Evolutionary conservation across 2,329 filamentous ascomycete species (phyloP).

Genomic region (Atkinsonella hypoxylon): DNA sequence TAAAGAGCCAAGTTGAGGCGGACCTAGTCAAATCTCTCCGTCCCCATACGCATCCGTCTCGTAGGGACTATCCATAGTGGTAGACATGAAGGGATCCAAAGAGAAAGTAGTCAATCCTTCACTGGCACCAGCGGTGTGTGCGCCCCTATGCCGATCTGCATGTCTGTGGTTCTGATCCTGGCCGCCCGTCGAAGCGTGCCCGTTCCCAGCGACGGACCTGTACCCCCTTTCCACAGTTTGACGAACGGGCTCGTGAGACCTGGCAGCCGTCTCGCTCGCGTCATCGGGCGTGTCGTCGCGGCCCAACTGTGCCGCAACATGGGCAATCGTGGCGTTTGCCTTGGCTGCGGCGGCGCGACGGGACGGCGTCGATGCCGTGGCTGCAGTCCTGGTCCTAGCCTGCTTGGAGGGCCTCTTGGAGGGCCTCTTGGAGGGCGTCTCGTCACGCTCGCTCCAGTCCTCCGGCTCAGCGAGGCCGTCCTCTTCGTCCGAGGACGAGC

Average conservation of each 20-base stretch:
- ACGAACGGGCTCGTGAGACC: slow-evolving; percentile 4
- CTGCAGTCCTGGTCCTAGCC: slow-evolving; percentile 15
- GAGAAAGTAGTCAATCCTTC: neutral
- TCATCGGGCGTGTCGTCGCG: slow-evolving; percentile 4
- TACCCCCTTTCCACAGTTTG: neutral
- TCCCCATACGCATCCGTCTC: slow-evolving; percentile 16
- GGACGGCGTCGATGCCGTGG: slow-evolving; percentile 14
- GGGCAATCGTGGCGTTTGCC: slow-evolving; percentile 23
- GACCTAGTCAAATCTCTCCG: slow-evolving; percentile 22
- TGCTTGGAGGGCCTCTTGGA: neutral
- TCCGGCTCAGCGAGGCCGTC: slow-evolving; percentile 15
- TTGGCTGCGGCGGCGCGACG: slow-evolving; percentile 20
- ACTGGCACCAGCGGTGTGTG: neutral
- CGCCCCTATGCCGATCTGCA: neutral
- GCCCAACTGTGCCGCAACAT: slow-evolving; percentile 14
- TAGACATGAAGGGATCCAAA: slow-evolving; percentile 2
- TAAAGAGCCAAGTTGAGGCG: too few relatives aligned
- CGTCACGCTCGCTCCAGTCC: slow-evolving; percentile 12
- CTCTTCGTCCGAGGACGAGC: slow-evolving; percentile 15
- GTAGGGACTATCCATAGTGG: neutral
- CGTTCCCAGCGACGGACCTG: slow-evolving; percentile 6
- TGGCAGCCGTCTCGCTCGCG: slow-evolving; percentile 17
- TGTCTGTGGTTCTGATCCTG: too few relatives aligned
- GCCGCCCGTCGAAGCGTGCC: neutral
- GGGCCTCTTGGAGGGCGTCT: slow-evolving; percentile 28